These are phyloP conservation scores for Debaryomycetaceae sp. DNA, from an alignment of 1,139 yeast genomes.

Conservation along the genomic window DNA sequence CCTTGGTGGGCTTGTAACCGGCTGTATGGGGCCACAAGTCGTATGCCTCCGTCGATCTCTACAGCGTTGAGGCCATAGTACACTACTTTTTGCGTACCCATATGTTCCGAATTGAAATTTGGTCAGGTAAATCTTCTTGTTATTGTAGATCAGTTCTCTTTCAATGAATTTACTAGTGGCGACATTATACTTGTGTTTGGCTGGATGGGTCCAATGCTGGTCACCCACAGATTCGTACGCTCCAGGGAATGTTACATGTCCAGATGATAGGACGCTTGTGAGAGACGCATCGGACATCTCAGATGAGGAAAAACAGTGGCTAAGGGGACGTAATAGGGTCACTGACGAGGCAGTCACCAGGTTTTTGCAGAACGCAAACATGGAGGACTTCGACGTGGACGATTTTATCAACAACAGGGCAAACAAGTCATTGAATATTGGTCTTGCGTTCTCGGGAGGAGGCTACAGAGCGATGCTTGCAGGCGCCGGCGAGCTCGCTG, in stretches of 20 bases:
- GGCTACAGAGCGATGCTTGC: slow-evolving; percentile 45
- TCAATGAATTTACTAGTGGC: not conserved
- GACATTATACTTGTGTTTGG: not conserved
- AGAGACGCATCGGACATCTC: slow-evolving; percentile 29
- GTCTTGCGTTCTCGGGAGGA: slow-evolving; percentile 45
- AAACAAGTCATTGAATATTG: slow-evolving; percentile 26
- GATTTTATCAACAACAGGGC: slow-evolving; percentile 21
- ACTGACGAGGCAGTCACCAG: slow-evolving; percentile 30
- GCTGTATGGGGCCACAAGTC: too few relatives aligned
- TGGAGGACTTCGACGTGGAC: slow-evolving; percentile 31
- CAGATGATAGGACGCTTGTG: slow-evolving; percentile 14
- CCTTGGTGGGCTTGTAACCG: too few relatives aligned
- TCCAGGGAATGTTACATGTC: slow-evolving; percentile 27
- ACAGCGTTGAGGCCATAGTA: not conserved
- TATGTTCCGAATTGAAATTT: not conserved
- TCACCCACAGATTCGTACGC: slow-evolving; percentile 43
- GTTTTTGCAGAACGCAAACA: slow-evolving; percentile 31
- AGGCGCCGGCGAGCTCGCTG: slow-evolving; percentile 42
- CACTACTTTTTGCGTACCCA: not conserved
- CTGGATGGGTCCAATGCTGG: slow-evolving; percentile 6
- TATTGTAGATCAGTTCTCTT: too few relatives aligned
- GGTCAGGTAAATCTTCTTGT: not conserved
- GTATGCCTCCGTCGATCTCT: too few relatives aligned
- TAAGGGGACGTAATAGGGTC: slow-evolving; percentile 22
- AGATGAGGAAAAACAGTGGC: slow-evolving; percentile 24